Evolutionary conservation across 495 filamentous ascomycete species (phyloP).

Genomic region (Tuber microsphaerosporum): DNA sequence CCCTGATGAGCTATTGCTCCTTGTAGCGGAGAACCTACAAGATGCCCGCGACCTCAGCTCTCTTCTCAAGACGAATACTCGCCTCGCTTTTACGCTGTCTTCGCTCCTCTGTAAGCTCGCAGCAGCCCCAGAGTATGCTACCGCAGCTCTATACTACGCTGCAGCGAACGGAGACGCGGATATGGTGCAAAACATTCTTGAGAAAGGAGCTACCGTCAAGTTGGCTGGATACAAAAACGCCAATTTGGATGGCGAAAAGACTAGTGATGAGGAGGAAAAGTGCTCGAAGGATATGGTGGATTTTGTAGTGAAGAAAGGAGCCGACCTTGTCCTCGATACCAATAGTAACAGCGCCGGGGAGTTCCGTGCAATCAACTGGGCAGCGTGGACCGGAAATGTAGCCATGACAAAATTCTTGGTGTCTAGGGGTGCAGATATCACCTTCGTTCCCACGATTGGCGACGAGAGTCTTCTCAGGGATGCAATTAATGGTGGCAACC

Average conservation of each 20-base stretch:
- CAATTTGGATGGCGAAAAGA: constrained; percentile 8
- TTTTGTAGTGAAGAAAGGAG: constrained; percentile 22
- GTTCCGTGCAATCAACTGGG: constrained; percentile 29
- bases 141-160: constrained; percentile 23
- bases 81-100: constrained; percentile 22
- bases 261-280: constrained; percentile 10
- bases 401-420: constrained; percentile 25
- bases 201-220: constrained; percentile 11
- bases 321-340: constrained; percentile 16
- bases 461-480: not conserved
- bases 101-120: constrained; percentile 24
- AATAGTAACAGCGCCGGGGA: constrained; percentile 8
- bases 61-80: constrained; percentile 23
- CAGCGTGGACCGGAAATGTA: constrained; percentile 15
- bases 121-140: constrained; percentile 21
- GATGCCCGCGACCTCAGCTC: constrained; percentile 15
- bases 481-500: not conserved
- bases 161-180: constrained; percentile 20
- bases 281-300: constrained; percentile 16
- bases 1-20: constrained; percentile 23
- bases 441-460: not conserved
- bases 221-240: constrained; percentile 8
- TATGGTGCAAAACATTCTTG: constrained; percentile 21
- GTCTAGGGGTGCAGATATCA: constrained; percentile 16
- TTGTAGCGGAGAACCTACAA: constrained; percentile 13